Conservation (phyloP, 1,139 yeast genomes). For the Geotrichum aggregatum region DNA sequence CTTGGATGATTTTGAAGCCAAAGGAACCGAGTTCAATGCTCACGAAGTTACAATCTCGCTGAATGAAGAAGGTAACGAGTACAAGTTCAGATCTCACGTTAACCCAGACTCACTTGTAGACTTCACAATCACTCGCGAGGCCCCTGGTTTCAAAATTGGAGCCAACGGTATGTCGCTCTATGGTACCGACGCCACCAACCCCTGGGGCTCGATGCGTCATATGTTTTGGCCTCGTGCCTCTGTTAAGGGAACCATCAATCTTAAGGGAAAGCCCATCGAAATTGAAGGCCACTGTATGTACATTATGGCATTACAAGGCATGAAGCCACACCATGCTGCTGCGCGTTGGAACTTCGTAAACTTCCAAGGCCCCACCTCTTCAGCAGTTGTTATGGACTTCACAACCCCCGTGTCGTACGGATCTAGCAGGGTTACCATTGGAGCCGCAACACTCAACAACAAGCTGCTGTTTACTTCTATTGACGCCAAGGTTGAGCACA, state of each 20-base stretch:
- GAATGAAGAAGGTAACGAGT: conserved; percentile 51
- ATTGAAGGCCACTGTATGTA: conserved; percentile 64
- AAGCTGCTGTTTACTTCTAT: conserved; percentile 63
- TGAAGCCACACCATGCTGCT: conserved; percentile 99
- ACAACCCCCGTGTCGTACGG: conserved; percentile 91
- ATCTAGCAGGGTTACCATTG: conserved; percentile 73
- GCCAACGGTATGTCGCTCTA: conserved; percentile 77
- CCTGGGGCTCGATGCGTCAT: conserved; percentile 98
- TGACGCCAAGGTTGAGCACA: conserved; percentile 61
- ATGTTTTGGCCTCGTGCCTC: conserved; percentile 90
- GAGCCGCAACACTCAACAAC: conserved; percentile 63
- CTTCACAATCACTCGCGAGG: conserved; percentile 51
- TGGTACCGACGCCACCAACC: conserved; percentile 69
- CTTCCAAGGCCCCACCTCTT: conserved; percentile 70
- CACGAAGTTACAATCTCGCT: conserved; percentile 60
- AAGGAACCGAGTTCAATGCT: conserved; percentile 80
- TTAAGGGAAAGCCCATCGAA: conserved; percentile 37
- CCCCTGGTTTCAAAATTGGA: conserved; percentile 84
- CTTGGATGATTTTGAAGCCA: conserved; percentile 70
- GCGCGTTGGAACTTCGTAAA: conserved; percentile 92
- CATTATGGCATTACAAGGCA: conserved; percentile 95
- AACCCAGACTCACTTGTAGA: conserved; percentile 72
- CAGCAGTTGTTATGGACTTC: conserved; percentile 90
- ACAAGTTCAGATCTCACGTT: conserved; percentile 61
- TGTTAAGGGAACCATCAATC: conserved; percentile 59